Base-by-base conservation (phyloP, 2,329 filamentous ascomycete species). In the Thielaviopsis euricoi region DNA sequence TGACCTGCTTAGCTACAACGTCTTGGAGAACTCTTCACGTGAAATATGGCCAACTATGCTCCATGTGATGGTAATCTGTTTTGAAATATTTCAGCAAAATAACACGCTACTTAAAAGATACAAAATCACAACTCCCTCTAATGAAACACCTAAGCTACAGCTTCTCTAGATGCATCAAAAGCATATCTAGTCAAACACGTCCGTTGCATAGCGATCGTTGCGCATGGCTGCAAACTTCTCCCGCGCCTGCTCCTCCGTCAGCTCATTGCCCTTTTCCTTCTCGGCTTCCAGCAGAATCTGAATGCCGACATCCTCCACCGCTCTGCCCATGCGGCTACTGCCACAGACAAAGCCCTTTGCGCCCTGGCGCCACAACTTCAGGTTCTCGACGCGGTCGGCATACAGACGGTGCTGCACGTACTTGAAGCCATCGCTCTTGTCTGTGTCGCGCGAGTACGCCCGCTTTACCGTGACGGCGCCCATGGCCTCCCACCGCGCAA, bases 281-380 rank as follows among this genome's bases (percentile, higher is more conserved):
- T 64, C 64, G 13, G 62, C 64, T 55, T 70, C 68, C 25, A 68
- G 64, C 6, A 71, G 67, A 23, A 73, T 67, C 54, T 64, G 64
- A 17, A 73, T 58, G 52, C 65, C 68, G 3, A 70, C 69, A 6
- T 71, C 70, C 60, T 72, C 70, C 17, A 81, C 70, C 0, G 69
- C 76, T 55, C 74, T 71, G 19, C 75, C 76, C 1, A 81, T 70
- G 15, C 69, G 70, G 4, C 72, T 70, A 50, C 78, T 80, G 3
- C 85, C 85, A 65, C 85, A 88, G 1, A 86, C 76, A 64, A 79
- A 87, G 0, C 85, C 69, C 64, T 77, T 77, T 0, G 82, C 74
- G 3, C 71, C 74, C 9, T 65, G 61, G 5, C 67, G 60, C 73
- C 73, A 77, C 21, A 75, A 64, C 22, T 66, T 62, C 15, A 64